Percentiles rank a stretch among this genome's conserved stretches.
These are phyloP conservation scores for Xylaria sp. DNA, from an alignment of 2,329 filamentous ascomycete species.

Conservation along the genomic window DNA sequence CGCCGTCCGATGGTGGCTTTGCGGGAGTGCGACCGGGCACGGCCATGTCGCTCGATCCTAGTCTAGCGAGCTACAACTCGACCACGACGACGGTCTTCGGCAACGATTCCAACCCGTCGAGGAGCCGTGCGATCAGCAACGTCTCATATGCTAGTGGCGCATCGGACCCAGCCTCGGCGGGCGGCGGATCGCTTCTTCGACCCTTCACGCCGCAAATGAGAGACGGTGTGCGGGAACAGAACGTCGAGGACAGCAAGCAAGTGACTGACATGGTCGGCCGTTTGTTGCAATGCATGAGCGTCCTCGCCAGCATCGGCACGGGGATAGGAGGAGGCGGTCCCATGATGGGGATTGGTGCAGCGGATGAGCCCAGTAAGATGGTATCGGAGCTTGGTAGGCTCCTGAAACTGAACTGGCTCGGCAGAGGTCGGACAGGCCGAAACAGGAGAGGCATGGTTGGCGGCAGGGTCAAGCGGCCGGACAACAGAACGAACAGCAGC, in stretches of 20 bases:
- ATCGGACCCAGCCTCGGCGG: conserved; percentile 52
- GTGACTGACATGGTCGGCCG: conserved; percentile 94
- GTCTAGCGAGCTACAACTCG: conserved; percentile 81
- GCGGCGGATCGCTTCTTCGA: conserved; percentile 58
- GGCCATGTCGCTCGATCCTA: conserved; percentile 78
- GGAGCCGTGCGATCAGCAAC: conserved; percentile 87
- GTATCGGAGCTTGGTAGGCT: conserved; percentile 87
- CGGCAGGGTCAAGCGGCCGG: conserved; percentile 63
- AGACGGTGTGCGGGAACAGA: conserved; percentile 63
- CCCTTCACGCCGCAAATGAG: conserved; percentile 62
- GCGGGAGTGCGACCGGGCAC: conserved; percentile 70
- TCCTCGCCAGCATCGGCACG: conserved; percentile 77
- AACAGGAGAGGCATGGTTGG: conserved; percentile 93
- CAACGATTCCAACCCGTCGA: conserved; percentile 62
- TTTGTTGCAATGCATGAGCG: conserved; percentile 96
- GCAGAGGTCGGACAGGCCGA: conserved; percentile 85
- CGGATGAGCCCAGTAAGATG: conserved; percentile 78
- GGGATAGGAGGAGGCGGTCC: conserved; percentile 69
- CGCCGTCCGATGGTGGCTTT: conserved; percentile 52
- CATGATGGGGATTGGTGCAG: conserved; percentile 52
- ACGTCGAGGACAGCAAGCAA: conserved; percentile 76
- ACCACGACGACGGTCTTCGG: conserved; percentile 84
- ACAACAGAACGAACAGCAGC: conserved; percentile 40
- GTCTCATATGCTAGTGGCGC: conserved; percentile 72
- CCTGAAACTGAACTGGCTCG: conserved; percentile 97